phyloP scores from a whole-genome alignment of 495 filamentous ascomycete species.

The Sordaria brevicollis region DNA sequence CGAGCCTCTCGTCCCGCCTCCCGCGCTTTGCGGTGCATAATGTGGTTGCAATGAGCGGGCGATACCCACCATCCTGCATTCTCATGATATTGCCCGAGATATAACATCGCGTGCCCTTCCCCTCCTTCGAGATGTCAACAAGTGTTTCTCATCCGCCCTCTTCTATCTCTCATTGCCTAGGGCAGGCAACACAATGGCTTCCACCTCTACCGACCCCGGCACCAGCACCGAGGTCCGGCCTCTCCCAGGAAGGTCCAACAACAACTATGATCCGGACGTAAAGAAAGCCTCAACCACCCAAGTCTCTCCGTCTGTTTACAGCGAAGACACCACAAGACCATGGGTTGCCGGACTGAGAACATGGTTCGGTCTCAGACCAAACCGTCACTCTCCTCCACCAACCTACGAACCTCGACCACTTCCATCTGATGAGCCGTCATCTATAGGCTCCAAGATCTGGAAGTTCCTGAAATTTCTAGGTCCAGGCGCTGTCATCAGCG shows the following conservation, averaged over 20 bases:
- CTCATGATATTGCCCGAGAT: not conserved
- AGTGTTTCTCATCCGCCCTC: not conserved
- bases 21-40: not conserved
- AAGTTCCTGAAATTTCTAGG: conserved; percentile 12
- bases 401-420: not conserved
- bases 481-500: conserved; percentile 14
- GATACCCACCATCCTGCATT: not conserved
- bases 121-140: not conserved
- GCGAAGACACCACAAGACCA: not conserved
- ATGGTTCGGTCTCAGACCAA: not conserved
- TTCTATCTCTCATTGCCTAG: not conserved
- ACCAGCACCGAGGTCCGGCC: not conserved
- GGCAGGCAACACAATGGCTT: not conserved
- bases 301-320: not conserved
- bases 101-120: not conserved
- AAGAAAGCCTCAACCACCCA: not conserved
- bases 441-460: conserved; percentile 1
- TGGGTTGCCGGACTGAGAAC: not conserved
- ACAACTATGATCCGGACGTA: not conserved
- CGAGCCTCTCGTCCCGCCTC: not conserved
- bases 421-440: not conserved
- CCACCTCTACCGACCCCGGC: not conserved
- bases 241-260: not conserved
- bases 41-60: not conserved
- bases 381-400: not conserved